A percentile compares a stretch with the other conserved stretches of the same genome.
These are phyloP conservation scores for Ogataea sp. DNA, from an alignment of 805 yeast species.

Conservation along the genomic window DNA sequence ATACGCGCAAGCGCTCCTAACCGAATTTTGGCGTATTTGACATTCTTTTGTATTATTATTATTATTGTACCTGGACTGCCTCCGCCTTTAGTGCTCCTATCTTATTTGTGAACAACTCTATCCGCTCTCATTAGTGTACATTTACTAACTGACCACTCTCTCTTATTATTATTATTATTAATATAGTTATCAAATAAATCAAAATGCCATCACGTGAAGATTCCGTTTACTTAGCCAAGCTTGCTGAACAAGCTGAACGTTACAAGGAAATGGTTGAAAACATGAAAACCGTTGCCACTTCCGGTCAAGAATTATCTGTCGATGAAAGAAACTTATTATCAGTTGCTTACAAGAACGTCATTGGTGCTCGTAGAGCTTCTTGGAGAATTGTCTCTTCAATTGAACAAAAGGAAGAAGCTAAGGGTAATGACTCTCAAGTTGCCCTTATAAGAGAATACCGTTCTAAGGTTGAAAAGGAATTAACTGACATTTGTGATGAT, in stretches of 20 bases:
- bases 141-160: neutral
- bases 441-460: constrained; percentile 88
- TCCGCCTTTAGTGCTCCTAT: no score
- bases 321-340: constrained; percentile 97
- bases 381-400: constrained; percentile 98
- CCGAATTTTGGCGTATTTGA: no score
- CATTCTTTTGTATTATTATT: no score
- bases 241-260: constrained; percentile 99
- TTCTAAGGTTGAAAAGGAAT: constrained; percentile 87
- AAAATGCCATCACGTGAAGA: constrained; percentile 90
- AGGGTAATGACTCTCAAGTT: constrained; percentile 90
- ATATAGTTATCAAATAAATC: neutral
- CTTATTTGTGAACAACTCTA: no score
- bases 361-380: constrained; percentile 98
- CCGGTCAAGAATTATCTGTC: constrained; percentile 91
- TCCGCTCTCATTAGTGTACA: no score
- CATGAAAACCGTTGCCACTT: constrained; percentile 95
- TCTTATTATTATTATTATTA: neutral
- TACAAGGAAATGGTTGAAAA: constrained; percentile 99
- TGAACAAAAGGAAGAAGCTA: constrained; percentile 96
- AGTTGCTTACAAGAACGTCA: constrained; percentile 96
- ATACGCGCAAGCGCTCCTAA: no score
- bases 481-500: constrained; percentile 89
- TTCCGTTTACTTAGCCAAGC: constrained; percentile 94
- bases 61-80: no score